Evolutionary conservation across 257 asterid species (phyloP).

Genomic region (Paulownia fortunei): DNA sequence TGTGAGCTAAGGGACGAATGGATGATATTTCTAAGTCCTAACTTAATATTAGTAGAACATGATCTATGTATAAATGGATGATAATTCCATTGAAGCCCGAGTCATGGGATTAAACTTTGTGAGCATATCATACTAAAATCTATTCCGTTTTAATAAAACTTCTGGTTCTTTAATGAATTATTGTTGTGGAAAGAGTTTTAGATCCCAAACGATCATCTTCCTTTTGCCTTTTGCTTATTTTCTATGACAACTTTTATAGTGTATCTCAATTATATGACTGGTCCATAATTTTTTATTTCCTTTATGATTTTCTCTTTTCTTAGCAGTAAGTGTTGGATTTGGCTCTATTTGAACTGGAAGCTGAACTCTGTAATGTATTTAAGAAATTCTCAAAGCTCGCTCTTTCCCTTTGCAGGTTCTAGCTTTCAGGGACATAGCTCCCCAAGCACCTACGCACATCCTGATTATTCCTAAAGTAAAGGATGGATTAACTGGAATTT

Average conservation of each 20-base stretch:
- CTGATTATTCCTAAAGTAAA: conserved; percentile 78
- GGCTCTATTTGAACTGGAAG: not conserved
- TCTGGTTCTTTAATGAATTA: not conserved
- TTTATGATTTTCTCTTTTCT: not conserved
- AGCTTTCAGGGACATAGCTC: conserved; percentile 89
- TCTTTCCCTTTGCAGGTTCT: conserved; percentile 64
- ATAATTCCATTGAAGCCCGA: not conserved
- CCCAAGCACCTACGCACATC: conserved; percentile 89
- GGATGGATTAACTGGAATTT: conserved; percentile 81
- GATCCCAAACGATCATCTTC: not conserved
- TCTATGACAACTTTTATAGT: not conserved
- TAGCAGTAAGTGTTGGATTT: not conserved
- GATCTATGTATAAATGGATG: not conserved
- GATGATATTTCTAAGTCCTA: conserved; percentile 5
- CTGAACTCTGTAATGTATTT: not conserved
- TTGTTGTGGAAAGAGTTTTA: not conserved
- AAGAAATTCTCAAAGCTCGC: not conserved
- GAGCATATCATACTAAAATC: not conserved
- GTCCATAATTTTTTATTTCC: not conserved
- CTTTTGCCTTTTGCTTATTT: not conserved
- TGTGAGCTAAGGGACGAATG: conserved; percentile 2
- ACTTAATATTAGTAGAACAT: not conserved
- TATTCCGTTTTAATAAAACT: not conserved
- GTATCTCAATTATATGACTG: not conserved
- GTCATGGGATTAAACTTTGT: not conserved